Evolutionary conservation across 345 rosid species (phyloP), one percentile per base, ranked within the genome.

Genomic region (Gossypium arboreum): DNA sequence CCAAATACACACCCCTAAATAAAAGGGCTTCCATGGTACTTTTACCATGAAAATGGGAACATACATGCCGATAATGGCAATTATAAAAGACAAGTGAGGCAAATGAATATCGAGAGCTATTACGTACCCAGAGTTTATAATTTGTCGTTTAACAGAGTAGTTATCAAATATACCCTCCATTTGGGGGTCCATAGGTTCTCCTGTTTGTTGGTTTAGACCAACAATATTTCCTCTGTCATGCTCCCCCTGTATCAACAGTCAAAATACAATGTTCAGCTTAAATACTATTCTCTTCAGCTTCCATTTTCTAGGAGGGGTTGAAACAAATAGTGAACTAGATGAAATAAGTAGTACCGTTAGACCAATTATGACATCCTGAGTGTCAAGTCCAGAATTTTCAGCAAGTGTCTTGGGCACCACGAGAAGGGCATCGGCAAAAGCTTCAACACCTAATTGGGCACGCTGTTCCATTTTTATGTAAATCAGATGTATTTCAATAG

Each of bases 381-480:
- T 93, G 81, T 95, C 99, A 59, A 95, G 93, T 20, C 98, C 98
- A 15, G 98, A 87, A 77, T 95, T 95, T 80, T 93, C 99, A 73
- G 98, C 98, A 29, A 95, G 93, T 18, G 94, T 95, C 86, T 95
- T 95, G 12, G 99, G 99, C 29, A 93, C 86, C 81, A 88, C 97
- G n/a, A 93, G 99, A 81, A 95, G 98, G 50, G 98, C 97, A 64
- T 93, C 89, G 2, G 97, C 99, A 82, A 95, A 93, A 68, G 98
- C 99, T 87, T 93, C 97, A 71, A 95, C 89, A 48, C 99, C 99
- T 54, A 95, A 89, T 77, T 95, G 99, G 76, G 98, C 97, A 17
- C 99, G 94, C 99, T 95, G 89, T 55, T 72, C 74, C 77, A 74
- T 20, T 69, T 73, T 71, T 55, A 68, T 7, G 50, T 76, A 65